A percentile compares a stretch with the other conserved stretches of the same genome.
Evolutionary conservation across 305 asterid genomes (phyloP).

Genomic region (Solanum hybrid): DNA sequence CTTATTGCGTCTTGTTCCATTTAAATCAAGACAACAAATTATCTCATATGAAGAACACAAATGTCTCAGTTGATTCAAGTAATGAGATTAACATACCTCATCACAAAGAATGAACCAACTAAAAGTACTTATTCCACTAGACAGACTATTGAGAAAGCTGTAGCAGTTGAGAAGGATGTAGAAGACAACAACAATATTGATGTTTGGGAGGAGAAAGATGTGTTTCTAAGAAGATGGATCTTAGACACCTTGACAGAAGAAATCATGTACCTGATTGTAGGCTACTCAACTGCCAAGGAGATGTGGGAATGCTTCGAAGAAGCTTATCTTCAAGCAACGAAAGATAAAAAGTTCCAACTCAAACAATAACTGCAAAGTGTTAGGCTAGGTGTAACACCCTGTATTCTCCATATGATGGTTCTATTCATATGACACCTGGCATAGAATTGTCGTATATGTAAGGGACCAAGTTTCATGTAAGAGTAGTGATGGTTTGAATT

Average conservation of each 20-base stretch:
- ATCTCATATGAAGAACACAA: neutral
- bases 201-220: neutral
- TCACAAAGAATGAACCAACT: neutral
- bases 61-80: neutral
- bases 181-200: neutral
- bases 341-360: neutral
- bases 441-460: neutral
- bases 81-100: neutral
- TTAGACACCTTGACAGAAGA: neutral
- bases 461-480: neutral
- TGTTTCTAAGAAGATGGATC: neutral
- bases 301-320: neutral
- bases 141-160: neutral
- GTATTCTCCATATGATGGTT: neutral
- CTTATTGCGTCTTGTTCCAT: neutral
- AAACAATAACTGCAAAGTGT: neutral
- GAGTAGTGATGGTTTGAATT: neutral
- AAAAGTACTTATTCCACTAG: neutral
- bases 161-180: neutral
- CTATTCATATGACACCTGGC: neutral
- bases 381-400: neutral
- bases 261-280: neutral
- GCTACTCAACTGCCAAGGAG: neutral
- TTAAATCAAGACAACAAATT: neutral
- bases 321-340: neutral